Evolutionary conservation across 2,329 filamentous ascomycete genomes (phyloP), one percentile per base, ranked within the genome.

Genomic region (Curvularia lunata): DNA sequence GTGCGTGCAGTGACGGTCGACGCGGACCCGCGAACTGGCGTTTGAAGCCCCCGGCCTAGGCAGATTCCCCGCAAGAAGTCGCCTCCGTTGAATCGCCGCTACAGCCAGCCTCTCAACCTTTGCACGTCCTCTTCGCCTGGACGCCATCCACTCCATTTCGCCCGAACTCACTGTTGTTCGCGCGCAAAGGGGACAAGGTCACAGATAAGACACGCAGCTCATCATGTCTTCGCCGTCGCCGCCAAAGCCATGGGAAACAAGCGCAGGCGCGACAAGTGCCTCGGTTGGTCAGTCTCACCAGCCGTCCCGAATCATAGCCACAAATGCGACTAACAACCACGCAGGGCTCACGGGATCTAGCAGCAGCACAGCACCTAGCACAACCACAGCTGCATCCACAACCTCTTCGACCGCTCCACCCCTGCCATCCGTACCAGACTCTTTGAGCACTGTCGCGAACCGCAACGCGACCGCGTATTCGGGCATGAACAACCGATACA

Each of bases 191-290:
- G 61, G 61, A 63, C 65, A 74, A 59, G 59, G 23, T 27, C 7
- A 16, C 34, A 28, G 21, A 13, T 3, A 27, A 56, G 59, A 60
- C 51, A 66, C 53, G 60, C 43, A 49, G 41, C 52, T 46, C 70
- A 59, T 69, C 64, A 86, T 87, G 84, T 83, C 84, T 71, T 80
- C 83, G 65, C 81, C 82, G 64, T 97, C 94, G 78, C 95, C 95
- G 74, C 95, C 95, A 54, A 99, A 99, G 81, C 95, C 95, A 46
- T 99, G 95, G 95, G 95, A 99, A 81, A 86, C 89, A 77, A 85
- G 88, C 65, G 90, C 89, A 78, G 85, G 86, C 61, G 82, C 78
- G 56, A 77, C 74, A 38, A 75, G 74, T 66, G 72, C 74, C 65
- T 76, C 74, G 63, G 74, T 75, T 62, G 74, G 74, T 77, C 46